Evolutionary conservation across 2,329 filamentous ascomycete genomes (phyloP), one percentile per base, ranked within the genome.

Genomic region (Scleromitrula shiraiana): DNA sequence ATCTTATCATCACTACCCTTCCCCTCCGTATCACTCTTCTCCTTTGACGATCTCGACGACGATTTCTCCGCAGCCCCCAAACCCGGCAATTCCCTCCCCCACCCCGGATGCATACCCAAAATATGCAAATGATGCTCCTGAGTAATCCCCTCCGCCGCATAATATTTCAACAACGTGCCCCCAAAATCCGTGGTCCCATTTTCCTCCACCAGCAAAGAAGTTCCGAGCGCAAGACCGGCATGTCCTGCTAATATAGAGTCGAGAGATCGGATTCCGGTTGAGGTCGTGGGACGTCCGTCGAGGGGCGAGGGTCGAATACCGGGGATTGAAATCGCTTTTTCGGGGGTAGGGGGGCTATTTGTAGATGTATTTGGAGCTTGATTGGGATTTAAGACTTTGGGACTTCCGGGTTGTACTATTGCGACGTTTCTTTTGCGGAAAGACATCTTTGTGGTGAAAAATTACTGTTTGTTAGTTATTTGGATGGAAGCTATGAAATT

Each of bases 111-210:
- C 53, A 87, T 74, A 2, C 89, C 91, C 30, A 97, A 74, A 3
- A 95, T 80, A 66, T 96, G 89, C 42, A 98, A 79, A 49, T 82
- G 77, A 62, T 98, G 93, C 1, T 88, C 89, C 62, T 98, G 93
- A 5, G 94, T 79, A 4, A 97, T 77, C 2, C 93, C 93, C 67
- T 98, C 90, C 0, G 91, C 90, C 1, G 89, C 91, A 68, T 88
- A 98, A 65, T 93, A 96, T 47, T 86, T 78, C 37, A 96, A 68
- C 50, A 97, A 69, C 22, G 87, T 79, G 2, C 90, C 88, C 0
- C 87, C 82, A 69, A 95, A 98, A 65, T 98, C 93, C 0, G 93
- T 98, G 1, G 91, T 95, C 0, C 91, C 91, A 49, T 82, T 84
- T 61, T 98, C 93, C 62, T 91, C 87, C 26, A 96, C 71, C 5